Percentiles rank a stretch among this genome's conserved stretches.
Evolutionary conservation across 257 asterid species (phyloP).

Genomic region (Rhazya stricta): DNA sequence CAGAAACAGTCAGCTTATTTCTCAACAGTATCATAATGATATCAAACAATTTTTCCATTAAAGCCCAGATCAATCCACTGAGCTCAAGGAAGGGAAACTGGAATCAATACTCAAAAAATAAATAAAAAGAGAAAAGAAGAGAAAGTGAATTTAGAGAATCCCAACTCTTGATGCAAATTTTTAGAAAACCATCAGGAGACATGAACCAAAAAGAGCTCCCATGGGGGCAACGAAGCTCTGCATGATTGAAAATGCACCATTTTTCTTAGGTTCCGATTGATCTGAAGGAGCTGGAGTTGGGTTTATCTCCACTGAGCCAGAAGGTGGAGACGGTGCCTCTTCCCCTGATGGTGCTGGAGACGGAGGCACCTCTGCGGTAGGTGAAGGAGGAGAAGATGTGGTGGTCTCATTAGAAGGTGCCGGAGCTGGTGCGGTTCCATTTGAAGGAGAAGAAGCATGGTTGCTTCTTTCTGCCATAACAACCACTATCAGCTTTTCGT

Average conservation of each 20-base stretch:
- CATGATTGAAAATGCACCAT: conserved; percentile 29
- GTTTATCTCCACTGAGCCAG: conserved; percentile 20
- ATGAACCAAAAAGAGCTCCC: conserved; percentile 43
- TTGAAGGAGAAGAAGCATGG: conserved; percentile 25
- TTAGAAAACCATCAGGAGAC: conserved; percentile 32
- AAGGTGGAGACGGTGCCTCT: conserved; percentile 42
- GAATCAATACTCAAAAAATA: conserved; percentile 10
- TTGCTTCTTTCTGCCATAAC: conserved; percentile 70
- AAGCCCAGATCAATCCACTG: conserved; percentile 15
- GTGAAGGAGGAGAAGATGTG: conserved; percentile 31
- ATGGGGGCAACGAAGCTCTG: conserved; percentile 29
- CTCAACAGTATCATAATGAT: conserved; percentile 23
- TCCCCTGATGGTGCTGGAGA: conserved; percentile 40
- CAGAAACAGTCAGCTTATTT: conserved; percentile 32
- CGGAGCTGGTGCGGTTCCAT: conserved; percentile 1
- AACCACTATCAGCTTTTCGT: conserved; percentile 50
- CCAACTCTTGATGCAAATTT: conserved; percentile 18
- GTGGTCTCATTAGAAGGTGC: neutral
- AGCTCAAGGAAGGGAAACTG: conserved; percentile 16
- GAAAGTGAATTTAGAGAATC: neutral
- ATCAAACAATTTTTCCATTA: conserved; percentile 22
- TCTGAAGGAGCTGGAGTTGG: conserved; percentile 55
- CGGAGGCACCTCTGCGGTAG: conserved; percentile 24
- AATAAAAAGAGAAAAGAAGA: conserved; percentile 11
- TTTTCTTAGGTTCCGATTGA: conserved; percentile 44